Conservation (phyloP, 495 filamentous ascomycete species). For the Penicillium argentinense region DNA sequence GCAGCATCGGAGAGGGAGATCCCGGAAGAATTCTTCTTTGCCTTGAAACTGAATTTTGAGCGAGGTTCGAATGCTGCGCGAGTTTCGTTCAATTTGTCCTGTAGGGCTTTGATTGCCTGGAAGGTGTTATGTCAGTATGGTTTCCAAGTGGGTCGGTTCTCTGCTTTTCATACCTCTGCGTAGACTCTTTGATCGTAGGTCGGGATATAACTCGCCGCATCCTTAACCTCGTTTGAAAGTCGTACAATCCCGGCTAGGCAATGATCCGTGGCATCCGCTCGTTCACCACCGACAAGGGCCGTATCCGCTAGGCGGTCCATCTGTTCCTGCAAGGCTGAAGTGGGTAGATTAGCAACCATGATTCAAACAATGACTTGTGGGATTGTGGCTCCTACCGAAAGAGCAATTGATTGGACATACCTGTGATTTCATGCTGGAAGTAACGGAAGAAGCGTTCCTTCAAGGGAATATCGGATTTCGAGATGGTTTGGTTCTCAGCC, state of each 20-base stretch:
- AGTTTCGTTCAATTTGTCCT: slow-evolving; percentile 60
- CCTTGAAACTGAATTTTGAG: slow-evolving; percentile 74
- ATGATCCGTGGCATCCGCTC: slow-evolving; percentile 65
- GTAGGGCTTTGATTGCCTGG: slow-evolving; percentile 67
- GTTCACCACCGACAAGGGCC: slow-evolving; percentile 54
- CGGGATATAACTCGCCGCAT: slow-evolving; percentile 66
- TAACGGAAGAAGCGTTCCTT: slow-evolving; percentile 79
- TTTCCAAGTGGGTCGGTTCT: neutral
- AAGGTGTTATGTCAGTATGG: slow-evolving; percentile 1
- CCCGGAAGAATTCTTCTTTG: slow-evolving; percentile 55
- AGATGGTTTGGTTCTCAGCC: slow-evolving; percentile 42
- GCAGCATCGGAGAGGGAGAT: slow-evolving; percentile 58
- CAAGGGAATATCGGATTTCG: slow-evolving; percentile 44
- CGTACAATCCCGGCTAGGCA: slow-evolving; percentile 64
- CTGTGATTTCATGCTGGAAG: slow-evolving; percentile 70
- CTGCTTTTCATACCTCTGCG: slow-evolving; percentile 52
- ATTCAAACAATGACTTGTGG: too few relatives aligned
- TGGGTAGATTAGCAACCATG: slow-evolving; percentile 13
- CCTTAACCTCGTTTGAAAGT: slow-evolving; percentile 67
- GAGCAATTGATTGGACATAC: too few relatives aligned
- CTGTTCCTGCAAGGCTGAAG: slow-evolving; percentile 58
- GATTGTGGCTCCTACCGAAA: too few relatives aligned
- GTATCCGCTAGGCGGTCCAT: slow-evolving; percentile 56
- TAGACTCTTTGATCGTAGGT: slow-evolving; percentile 78
- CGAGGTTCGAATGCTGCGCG: slow-evolving; percentile 60